Base-by-base conservation (phyloP, 352 stramenopile genomes). In the Pythium rhizo-oryzae region DNA sequence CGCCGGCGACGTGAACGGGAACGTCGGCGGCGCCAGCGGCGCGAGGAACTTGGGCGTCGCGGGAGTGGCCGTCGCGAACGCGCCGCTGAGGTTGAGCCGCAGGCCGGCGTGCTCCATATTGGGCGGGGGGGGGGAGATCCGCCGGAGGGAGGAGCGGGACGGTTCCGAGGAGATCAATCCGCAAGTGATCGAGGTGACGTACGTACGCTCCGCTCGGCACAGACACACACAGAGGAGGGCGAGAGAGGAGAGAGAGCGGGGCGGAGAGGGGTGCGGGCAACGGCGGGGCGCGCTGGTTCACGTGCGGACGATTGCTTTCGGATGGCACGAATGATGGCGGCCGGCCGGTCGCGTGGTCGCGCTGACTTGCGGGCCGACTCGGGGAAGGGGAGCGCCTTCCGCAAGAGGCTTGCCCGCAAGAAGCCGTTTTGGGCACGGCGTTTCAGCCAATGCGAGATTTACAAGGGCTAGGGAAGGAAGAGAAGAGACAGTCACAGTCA, bases 21-120 rank as follows among this genome's bases (percentile, higher is more conserved):
- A 78, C 56, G 80, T 86, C 1, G 86, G 87, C 30, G 86, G 84
- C 12, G 76, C 85, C 39, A 94, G 85, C 24, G 71, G 76, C 47
- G 80, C 82, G 21, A 94, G 79, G 62, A 89, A 92, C 71, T 87
- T 86, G 21, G 80, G 81, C 77, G 82, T 59, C 66, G 54, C 46
- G 67, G 69, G 24, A 15, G 53, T 37, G 2, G 62, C 24, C 12
- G 65, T 56, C 18, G 63, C 25, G 60, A 87, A 82, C 44, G 72
- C 67, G 60, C 70, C 73, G n/a, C n/a, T n/a, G 44, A 94, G 76
- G 59, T 87, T 84, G 30, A 93, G 82, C 62, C 86, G 70, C 43
- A 81, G 81, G n/a, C n/a, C n/a, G 65, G 90, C 35, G 33, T 61
- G 41, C 50, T 71, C 65, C 65, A 71, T 71, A 9, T 21, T 65